A percentile compares a stretch with the other conserved stretches of the same genome.
These are phyloP conservation scores for Geum urbanum DNA, from an alignment of 306 rosid species.

Conservation along the genomic window DNA sequence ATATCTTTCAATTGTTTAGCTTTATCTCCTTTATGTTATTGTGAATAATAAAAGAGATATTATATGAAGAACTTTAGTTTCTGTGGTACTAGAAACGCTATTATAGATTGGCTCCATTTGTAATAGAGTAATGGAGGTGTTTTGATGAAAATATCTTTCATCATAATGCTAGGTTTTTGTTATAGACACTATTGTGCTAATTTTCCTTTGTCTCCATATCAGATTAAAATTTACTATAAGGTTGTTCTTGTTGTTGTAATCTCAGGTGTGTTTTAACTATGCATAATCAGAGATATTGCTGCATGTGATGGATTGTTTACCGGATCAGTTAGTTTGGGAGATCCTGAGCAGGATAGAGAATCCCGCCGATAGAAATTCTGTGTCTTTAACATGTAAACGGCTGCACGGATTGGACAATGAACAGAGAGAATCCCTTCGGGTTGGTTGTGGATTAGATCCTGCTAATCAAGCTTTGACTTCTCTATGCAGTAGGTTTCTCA, in stretches of 20 bases:
- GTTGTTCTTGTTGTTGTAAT: background rate
- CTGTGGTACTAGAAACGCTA: too few species aligned
- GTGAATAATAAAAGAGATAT: background rate
- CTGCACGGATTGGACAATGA: constrained; percentile 55
- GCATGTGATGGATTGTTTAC: constrained; percentile 58
- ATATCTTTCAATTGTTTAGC: too few species aligned
- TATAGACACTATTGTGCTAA: background rate
- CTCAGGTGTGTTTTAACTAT: constrained; percentile 19
- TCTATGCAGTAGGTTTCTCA: constrained; percentile 61
- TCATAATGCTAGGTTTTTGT: background rate
- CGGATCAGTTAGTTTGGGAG: constrained; percentile 83
- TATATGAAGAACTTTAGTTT: background rate
- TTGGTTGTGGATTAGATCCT: constrained; percentile 91
- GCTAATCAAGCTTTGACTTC: constrained; percentile 68
- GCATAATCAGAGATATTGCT: background rate
- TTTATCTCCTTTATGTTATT: too few species aligned
- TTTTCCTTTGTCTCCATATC: background rate
- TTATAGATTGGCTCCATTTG: too few species aligned
- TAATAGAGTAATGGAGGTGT: background rate
- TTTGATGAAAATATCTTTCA: background rate
- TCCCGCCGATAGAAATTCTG: constrained; percentile 54
- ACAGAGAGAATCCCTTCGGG: constrained; percentile 56
- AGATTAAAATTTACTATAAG: background rate
- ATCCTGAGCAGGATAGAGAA: constrained; percentile 59
- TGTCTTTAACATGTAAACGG: constrained; percentile 55